phyloP scores from a whole-genome alignment of 768 basidiomycete genomes.

The Xerocomellus intermedius region DNA sequence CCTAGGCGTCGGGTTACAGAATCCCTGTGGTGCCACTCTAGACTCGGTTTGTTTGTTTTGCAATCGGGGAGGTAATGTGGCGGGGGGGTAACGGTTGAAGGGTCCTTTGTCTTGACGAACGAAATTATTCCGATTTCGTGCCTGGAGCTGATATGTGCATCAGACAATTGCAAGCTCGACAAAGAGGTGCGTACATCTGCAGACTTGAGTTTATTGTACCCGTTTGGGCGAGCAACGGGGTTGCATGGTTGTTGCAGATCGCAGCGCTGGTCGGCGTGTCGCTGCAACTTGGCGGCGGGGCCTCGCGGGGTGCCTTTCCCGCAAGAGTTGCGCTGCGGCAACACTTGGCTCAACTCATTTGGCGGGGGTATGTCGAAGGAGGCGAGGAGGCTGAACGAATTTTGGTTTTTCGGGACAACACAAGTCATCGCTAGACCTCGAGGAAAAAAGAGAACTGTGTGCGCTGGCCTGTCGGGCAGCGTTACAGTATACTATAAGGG shows the following conservation, averaged over 20 bases:
- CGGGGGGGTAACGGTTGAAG: neutral
- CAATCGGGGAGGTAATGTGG: neutral
- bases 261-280: neutral
- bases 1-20: slow-evolving; percentile 1
- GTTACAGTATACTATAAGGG: too few relatives aligned
- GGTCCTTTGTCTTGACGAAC: neutral
- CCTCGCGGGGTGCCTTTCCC: neutral
- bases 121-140: neutral
- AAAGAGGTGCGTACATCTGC: slow-evolving; percentile 1
- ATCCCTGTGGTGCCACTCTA: neutral
- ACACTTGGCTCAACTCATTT: neutral
- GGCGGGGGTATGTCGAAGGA: neutral
- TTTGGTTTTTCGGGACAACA: neutral
- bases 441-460: neutral
- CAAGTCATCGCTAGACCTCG: slow-evolving; percentile 6
- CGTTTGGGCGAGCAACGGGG: neutral
- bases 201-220: neutral
- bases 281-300: neutral
- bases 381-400: slow-evolving; percentile 5
- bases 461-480: neutral
- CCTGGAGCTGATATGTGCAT: neutral
- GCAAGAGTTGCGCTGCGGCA: neutral
- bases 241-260: neutral
- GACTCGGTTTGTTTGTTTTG: neutral
- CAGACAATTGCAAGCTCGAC: neutral